Evolutionary conservation across 805 yeast species (phyloP).

Genomic region (Sungouiella thailandica): DNA sequence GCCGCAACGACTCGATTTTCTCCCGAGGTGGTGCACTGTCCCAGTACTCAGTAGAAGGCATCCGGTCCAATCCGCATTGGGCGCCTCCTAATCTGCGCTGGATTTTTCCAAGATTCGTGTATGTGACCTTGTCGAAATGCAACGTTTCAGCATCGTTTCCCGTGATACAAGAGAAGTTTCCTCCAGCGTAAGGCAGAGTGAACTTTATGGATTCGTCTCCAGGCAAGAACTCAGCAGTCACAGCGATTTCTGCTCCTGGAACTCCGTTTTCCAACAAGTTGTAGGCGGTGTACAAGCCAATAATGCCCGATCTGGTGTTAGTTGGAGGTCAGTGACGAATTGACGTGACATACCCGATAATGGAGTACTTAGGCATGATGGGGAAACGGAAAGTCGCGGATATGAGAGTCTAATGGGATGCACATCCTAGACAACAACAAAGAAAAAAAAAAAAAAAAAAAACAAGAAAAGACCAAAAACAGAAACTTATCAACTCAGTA

Average conservation of each 20-base stretch:
- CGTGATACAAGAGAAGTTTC: constrained; percentile 43
- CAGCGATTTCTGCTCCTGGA: constrained; percentile 40
- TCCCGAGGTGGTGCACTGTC: constrained; percentile 41
- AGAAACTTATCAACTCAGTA: no score
- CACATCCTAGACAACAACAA: no score
- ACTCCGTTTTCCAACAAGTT: constrained; percentile 47
- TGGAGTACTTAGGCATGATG: neutral
- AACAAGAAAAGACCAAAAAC: no score
- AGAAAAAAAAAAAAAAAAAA: no score
- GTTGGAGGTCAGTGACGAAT: constrained; percentile 1
- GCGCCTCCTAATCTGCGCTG: constrained; percentile 47
- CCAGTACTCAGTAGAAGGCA: constrained; percentile 56
- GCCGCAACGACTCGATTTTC: constrained; percentile 43
- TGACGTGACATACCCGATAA: neutral
- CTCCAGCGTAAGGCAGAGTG: constrained; percentile 76
- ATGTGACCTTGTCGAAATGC: constrained; percentile 53
- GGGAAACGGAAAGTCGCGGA: no score
- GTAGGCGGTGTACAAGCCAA: constrained; percentile 82
- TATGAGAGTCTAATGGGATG: no score
- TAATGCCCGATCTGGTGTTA: constrained; percentile 13
- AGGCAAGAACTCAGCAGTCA: constrained; percentile 64
- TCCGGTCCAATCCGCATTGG: constrained; percentile 48
- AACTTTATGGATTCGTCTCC: constrained; percentile 73
- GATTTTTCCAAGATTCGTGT: constrained; percentile 40
- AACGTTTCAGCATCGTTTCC: constrained; percentile 46